phyloP scores from a whole-genome alignment of 345 rosid genomes.

The Stellera chamaejasme region DNA sequence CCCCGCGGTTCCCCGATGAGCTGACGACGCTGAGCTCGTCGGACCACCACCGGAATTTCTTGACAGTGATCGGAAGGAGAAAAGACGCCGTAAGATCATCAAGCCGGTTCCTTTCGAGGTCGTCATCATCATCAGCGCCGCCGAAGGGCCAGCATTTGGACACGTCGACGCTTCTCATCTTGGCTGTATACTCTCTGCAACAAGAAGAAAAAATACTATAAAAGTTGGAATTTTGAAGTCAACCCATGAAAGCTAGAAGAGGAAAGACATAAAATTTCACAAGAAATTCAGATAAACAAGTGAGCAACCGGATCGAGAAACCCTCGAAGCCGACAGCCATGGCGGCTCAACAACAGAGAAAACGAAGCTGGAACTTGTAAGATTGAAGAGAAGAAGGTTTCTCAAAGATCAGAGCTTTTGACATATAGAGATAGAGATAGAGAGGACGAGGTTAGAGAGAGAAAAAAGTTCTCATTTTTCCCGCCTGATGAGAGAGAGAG shows the following conservation, averaged over 20 bases:
- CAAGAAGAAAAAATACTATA: constrained; percentile 3
- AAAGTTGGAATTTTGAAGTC: background rate
- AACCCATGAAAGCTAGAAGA: background rate
- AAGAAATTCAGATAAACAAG: background rate
- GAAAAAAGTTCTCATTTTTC: constrained; percentile 15
- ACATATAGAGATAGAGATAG: background rate
- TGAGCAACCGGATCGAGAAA: constrained; percentile 56
- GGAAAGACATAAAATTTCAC: background rate
- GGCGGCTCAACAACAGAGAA: background rate
- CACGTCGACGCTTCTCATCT: constrained; percentile 35
- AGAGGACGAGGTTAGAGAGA: constrained; percentile 9
- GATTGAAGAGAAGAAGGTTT: no score
- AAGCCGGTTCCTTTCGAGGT: constrained; percentile 6
- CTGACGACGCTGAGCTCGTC: constrained; percentile 39
- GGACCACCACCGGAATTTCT: constrained; percentile 69
- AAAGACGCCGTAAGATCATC: constrained; percentile 20
- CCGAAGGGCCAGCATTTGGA: constrained; percentile 59
- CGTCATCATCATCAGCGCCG: constrained; percentile 7
- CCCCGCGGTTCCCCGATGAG: constrained; percentile 8
- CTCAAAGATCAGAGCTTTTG: background rate
- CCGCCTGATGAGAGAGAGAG: constrained; percentile 20
- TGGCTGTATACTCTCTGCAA: constrained; percentile 41
- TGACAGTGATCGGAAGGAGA: constrained; percentile 48
- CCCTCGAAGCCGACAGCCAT: constrained; percentile 42
- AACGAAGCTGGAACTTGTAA: background rate